Evolutionary conservation across 2,329 filamentous ascomycete species (phyloP), one percentile per base, ranked within the genome.

Genomic region (Trichoderma citrinoviride): DNA sequence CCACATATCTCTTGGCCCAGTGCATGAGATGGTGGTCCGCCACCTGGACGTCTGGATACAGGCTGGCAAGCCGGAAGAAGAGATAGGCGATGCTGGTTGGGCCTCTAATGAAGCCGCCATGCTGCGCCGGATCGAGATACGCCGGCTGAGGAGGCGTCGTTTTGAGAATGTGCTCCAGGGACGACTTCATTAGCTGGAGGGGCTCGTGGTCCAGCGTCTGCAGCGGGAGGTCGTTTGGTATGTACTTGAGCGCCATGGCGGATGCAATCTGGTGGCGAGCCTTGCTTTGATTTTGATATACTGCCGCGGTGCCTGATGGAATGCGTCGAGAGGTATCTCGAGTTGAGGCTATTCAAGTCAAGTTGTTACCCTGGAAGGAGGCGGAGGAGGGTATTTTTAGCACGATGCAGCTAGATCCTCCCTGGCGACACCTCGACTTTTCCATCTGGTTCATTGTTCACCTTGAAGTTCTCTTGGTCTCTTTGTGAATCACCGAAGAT

Each of bases 31-130:
- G 71, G 65, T 82, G 78, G 1, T 77, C 77, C 37, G 75, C 73
- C 64, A 86, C 74, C 10, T 73, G 68, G 1, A 85, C 67, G 43
- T 80, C 71, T 0, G 83, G 82, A 25, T 81, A 77, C 2, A 73
- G 66, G 2, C 72, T 71, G 6, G 81, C 82, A 3, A 86, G 75
- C 8, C 77, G 76, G 23, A 83, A 79, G 72, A 87, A 84, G 10
- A 87, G 76, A 67, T 84, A 84, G 5, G 83, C 82, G n/a, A 85
- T 75, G 15, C 82, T 82, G 2, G 83, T 86, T 17, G 83, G 84
- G 1, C 84, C 85, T 2, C 74, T 76, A 69, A 82, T 84, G 14
- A 87, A 71, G 0, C 85, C 85, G n/a, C 78, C 76, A 14, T 81
- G 72, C 15, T 74, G 67, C 12, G 71, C 71, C 14, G 70, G 70